Evolutionary conservation across 352 stramenopile species (phyloP), one percentile per base, ranked within the genome.

Genomic region (Pythium sukuiense): DNA sequence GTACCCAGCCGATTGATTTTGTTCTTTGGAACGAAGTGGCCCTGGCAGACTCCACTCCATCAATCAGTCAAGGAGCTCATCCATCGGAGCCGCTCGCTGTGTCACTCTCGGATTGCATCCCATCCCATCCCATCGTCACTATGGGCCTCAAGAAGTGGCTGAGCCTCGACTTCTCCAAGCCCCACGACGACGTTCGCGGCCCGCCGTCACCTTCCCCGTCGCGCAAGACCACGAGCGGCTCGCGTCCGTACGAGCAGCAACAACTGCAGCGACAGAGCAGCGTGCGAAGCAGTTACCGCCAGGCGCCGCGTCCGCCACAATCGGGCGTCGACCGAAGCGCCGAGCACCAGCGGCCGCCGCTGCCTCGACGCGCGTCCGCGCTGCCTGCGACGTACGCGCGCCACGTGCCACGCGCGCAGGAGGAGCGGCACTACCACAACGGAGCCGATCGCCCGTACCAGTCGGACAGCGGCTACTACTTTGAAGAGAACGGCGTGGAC

Each of bases 121-220:
- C 35, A 43, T 43, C 35, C 16, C 5, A 49, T 43, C 30, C 18
- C 32, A 39, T 16, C 24, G 27, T 14, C 37, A 55, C 13, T 26
- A 90, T 90, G 82, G 82, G 80, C 5, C 68, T 90, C 24, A 90
- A 86, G 71, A 78, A 87, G 58, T 87, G 80, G 80, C 70, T 89
- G 56, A 76, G 69, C 27, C 63, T 83, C 46, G 76, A 81, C 60
- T 74, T 86, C 65, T 79, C 77, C 29, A 70, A 65, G 58, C 61
- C 52, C 32, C 56, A 58, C 45, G 49, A 52, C 43, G 29, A 24
- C 53, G 37, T 33, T 24, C 50, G 20, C 3, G 56, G 49, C 49
- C 61, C 61, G 56, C 30, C 46, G 56, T 49, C 54, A 29, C 53
- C 59, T 54, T 49, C 56, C 43, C 61, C 61, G 16, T 62, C 61